Base-by-base conservation (phyloP, 1,284 basidiomycete species). In the Puccinia novopanici region DNA sequence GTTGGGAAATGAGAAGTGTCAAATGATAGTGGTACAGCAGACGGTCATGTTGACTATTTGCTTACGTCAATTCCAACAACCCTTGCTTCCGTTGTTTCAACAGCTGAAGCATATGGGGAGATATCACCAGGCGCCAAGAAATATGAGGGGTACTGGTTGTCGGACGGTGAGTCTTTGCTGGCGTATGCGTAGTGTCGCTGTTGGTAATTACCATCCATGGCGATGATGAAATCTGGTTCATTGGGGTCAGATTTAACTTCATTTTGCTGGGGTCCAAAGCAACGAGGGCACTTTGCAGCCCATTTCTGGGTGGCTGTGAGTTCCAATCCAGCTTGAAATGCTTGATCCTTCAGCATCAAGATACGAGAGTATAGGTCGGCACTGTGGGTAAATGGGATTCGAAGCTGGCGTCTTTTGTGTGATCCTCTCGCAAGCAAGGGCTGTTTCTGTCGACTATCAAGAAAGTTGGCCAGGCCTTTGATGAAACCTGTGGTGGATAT, bases 211-310 rank as follows among this genome's bases (percentile, higher is more conserved):
- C 50, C 55, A 27, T 57, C 55, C n/a, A 57, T 24, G 3, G 55
- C 55, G 6, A 57, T 57, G 55, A 57, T 57, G 55, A 57, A 24
- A n/a, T 57, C 55, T 6, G 55, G 55, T n/a, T 57, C 55, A 27
- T 57, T 17, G 6, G 55, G n/a, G 13, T 57, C n/a, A 17, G 55
- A 9, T 54, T 54, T 54, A 19, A 13, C 22, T 54, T 54, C 55
- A 24, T 57, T 27, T 54, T 54, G 15, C 22, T 54, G 10, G 22
- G 9, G 55, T 5, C 24, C 48, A n/a, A n/a, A n/a, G n/a, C n/a
- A n/a, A n/a, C n/a, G n/a, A n/a, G n/a, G n/a, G n/a, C n/a, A n/a
- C n/a, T n/a, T 12, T 45, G 70, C 50, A 0, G 71, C 50, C 71
- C 71, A 73, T n/a, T 12, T 34, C 3, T 73, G 10, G 12, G 27